Percentiles rank a stretch among this genome's conserved stretches.
Conservation (phyloP, 345 rosid genomes). For the Arabidopsis arenosa region DNA sequence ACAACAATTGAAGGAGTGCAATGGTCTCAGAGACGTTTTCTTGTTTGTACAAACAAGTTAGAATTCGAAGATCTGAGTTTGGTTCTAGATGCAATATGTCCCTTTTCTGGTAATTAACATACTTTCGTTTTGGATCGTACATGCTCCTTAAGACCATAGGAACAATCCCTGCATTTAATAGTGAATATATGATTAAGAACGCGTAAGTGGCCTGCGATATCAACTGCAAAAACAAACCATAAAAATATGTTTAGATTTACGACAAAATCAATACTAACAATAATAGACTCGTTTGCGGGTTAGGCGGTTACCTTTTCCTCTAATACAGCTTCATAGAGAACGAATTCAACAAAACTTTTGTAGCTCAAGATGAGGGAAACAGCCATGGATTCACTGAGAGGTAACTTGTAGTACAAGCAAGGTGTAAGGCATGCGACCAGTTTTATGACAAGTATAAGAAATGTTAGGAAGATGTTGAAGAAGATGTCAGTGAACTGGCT, state of each 20-base stretch:
- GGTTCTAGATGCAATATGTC: conserved; percentile 30
- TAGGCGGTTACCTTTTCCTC: conserved; percentile 13
- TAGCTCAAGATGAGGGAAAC: conserved; percentile 30
- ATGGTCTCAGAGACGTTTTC: conserved; percentile 40
- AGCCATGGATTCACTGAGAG: conserved; percentile 31
- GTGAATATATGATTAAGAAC: conserved; percentile 23
- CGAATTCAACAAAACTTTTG: conserved; percentile 20
- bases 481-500: conserved; percentile 15
- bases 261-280: background rate
- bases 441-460: conserved; percentile 20
- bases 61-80: conserved; percentile 42
- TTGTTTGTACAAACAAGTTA: conserved; percentile 55
- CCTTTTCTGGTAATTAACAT: conserved; percentile 20
- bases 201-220: conserved; percentile 31
- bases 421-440: conserved; percentile 18
- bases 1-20: conserved; percentile 43
- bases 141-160: conserved; percentile 8
- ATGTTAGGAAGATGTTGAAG: conserved; percentile 14
- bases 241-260: background rate
- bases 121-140: conserved; percentile 32
- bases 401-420: conserved; percentile 38
- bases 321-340: conserved; percentile 20
- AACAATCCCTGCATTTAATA: conserved; percentile 26
- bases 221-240: conserved; percentile 19
- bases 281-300: background rate